These are phyloP conservation scores for Pseudozyma thailandica DNA, from an alignment of 1,284 basidiomycete genomes.

Conservation along the genomic window DNA sequence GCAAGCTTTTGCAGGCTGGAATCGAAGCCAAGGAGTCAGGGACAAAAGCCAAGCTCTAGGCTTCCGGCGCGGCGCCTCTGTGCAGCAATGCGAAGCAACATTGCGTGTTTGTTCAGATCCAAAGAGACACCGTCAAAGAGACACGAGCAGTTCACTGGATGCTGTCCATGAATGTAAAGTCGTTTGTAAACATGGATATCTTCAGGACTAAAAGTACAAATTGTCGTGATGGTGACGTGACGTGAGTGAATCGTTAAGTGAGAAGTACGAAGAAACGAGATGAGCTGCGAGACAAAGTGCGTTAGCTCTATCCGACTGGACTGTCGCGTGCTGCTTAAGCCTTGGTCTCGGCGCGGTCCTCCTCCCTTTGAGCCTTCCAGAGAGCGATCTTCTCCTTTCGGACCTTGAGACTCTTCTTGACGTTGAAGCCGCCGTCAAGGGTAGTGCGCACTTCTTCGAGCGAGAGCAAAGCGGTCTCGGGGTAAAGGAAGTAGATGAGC, in stretches of 20 bases:
- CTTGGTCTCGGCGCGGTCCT: slow-evolving; percentile 18
- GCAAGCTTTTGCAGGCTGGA: slow-evolving; percentile 23
- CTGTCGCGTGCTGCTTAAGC: slow-evolving; percentile 10
- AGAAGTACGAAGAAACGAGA: background rate
- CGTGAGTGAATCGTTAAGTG: background rate
- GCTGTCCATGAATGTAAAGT: background rate
- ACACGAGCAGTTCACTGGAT: background rate
- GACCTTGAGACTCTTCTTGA: slow-evolving; percentile 68
- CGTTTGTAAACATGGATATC: slow-evolving; percentile 13
- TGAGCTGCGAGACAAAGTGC: background rate
- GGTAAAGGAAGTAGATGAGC: slow-evolving; percentile 74
- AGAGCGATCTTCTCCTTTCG: slow-evolving; percentile 60
- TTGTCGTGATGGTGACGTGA: slow-evolving; percentile 7
- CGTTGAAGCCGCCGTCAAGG: slow-evolving; percentile 70
- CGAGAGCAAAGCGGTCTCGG: slow-evolving; percentile 73
- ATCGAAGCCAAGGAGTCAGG: slow-evolving; percentile 6
- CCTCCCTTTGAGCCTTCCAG: slow-evolving; percentile 47
- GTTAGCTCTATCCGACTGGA: background rate
- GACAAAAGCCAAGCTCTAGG: slow-evolving; percentile 14
- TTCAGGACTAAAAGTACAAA: slow-evolving; percentile 23
- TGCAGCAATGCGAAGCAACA: no score
- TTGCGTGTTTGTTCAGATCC: no score
- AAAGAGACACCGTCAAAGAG: no score
- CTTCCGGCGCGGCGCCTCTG: no score
- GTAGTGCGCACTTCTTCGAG: slow-evolving; percentile 77